Evolutionary conservation across 164 flowering plant genomes (phyloP).

Genomic region (Pachysandra terminalis): DNA sequence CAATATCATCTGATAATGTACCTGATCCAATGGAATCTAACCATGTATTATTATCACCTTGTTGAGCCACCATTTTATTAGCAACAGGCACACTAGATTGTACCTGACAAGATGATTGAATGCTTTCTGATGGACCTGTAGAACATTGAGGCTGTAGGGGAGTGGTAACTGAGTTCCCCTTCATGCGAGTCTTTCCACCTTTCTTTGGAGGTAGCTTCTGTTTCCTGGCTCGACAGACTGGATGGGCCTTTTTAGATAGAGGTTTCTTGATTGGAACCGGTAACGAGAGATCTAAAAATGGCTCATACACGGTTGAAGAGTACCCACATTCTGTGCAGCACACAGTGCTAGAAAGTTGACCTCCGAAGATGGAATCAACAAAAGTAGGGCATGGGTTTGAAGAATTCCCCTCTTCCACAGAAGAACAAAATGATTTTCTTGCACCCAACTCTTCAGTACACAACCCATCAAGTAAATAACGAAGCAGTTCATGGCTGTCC

Average conservation of each 20-base stretch:
- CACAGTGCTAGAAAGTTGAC: conserved; percentile 81
- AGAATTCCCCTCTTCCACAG: conserved; percentile 26
- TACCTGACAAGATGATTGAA: conserved; percentile 22
- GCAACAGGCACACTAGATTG: conserved; percentile 22
- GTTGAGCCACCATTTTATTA: conserved; percentile 18
- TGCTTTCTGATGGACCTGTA: conserved; percentile 22
- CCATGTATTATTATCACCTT: conserved; percentile 10
- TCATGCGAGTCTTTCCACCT: conserved; percentile 44
- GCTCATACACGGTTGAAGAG: conserved; percentile 81
- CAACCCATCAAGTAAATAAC: conserved; percentile 81
- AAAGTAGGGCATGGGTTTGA: conserved; percentile 33
- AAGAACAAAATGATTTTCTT: conserved; percentile 31
- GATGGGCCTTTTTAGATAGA: conserved; percentile 39
- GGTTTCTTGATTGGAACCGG: conserved; percentile 82
- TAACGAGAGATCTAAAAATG: conserved; percentile 86
- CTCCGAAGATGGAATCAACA: conserved; percentile 81
- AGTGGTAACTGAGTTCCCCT: conserved; percentile 28
- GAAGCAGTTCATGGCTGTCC: conserved; percentile 95
- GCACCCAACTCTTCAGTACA: conserved; percentile 53
- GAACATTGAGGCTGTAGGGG: conserved; percentile 15
- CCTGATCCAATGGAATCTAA: conserved; percentile 17
- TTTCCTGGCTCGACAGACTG: conserved; percentile 47
- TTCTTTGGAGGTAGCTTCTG: conserved; percentile 55
- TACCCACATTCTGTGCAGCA: conserved; percentile 80
- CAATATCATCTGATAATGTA: conserved; percentile 13